Conservation (phyloP, 305 asterid genomes). For the Ilex paraguariensis region DNA sequence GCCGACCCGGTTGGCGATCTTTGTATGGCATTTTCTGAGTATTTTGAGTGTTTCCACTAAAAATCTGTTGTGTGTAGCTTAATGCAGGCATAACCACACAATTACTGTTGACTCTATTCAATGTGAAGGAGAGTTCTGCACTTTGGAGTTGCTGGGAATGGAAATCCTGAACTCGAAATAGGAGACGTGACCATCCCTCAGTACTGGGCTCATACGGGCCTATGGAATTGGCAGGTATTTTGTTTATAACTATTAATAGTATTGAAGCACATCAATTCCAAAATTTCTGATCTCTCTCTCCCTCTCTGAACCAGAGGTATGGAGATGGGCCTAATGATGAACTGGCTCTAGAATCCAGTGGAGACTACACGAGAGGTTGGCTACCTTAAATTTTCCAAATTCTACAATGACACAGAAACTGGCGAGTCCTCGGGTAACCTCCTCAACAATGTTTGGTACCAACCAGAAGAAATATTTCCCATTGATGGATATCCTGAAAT, state of each 20-base stretch:
- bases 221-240: slow-evolving; percentile 28
- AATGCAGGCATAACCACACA: slow-evolving; percentile 27
- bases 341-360: slow-evolving; percentile 19
- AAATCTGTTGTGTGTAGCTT: background rate
- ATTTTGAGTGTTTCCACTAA: too few species aligned
- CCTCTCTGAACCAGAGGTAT: slow-evolving; percentile 3
- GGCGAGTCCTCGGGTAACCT: background rate
- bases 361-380: slow-evolving; percentile 27
- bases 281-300: background rate
- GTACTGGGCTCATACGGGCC: slow-evolving; percentile 23
- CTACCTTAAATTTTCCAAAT: slow-evolving; percentile 10
- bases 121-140: slow-evolving; percentile 20
- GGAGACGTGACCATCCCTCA: slow-evolving; percentile 24
- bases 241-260: too few species aligned
- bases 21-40: background rate
- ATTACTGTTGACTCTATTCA: slow-evolving; percentile 17
- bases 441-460: slow-evolving; percentile 21
- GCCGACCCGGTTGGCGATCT: too few species aligned
- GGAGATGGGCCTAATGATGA: slow-evolving; percentile 23
- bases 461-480: slow-evolving; percentile 25
- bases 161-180: slow-evolving; percentile 16
- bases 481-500: slow-evolving; percentile 21
- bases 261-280: too few species aligned
- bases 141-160: slow-evolving; percentile 21
- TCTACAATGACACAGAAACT: too few species aligned